Evolutionary conservation across 805 yeast species (phyloP), one percentile per base, ranked within the genome.

Genomic region (Zygosaccharomyces pseudorouxii): DNA sequence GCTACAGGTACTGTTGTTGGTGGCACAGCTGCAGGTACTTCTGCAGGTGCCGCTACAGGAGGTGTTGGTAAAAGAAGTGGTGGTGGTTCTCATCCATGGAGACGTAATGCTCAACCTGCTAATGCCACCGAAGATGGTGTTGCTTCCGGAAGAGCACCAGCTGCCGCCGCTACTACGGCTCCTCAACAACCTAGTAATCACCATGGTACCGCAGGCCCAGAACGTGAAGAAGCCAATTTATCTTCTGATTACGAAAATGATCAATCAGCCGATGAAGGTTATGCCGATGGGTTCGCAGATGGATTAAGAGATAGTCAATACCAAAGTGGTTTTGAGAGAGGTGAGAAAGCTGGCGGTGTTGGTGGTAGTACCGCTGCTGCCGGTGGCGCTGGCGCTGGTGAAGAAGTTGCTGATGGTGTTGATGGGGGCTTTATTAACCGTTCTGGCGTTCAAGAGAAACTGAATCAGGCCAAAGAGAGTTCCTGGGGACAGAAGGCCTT

Each of bases 261-360:
- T 29, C 36, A 22, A 5, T 25, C 29, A 3, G 22, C 36, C 5
- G 37, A 41, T 7, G 44, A 41, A 29, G 44, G 44, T 20, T 41
- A 9, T 19, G 44, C 36, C 9, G 44, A 41, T 12, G 44, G 44
- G 36, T 41, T 29, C 18, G 44, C 44, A 9, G 44, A 41, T 19
- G 44, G 36, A 4, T 19, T 41, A 10, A 22, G 27, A 5, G 44
- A 28, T 12, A 29, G 25, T 16, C 37, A 33, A 11, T 33, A 33
- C 20, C 20, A 33, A 14, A 33, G 37, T 33, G 37, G 37, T 3
- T 33, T 14, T 9, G 37, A 33, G 20, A 33, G 37, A 33, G 37
- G 12, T 16, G 19, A 16, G 12, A 33, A 18, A 14, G 37, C 19
- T 33, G 14, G 14, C 20, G 37, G 37, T 14, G 20, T 16, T 33